Evolutionary conservation across 768 basidiomycete species (phyloP).

Genomic region (Rossbeevera mucosa): DNA sequence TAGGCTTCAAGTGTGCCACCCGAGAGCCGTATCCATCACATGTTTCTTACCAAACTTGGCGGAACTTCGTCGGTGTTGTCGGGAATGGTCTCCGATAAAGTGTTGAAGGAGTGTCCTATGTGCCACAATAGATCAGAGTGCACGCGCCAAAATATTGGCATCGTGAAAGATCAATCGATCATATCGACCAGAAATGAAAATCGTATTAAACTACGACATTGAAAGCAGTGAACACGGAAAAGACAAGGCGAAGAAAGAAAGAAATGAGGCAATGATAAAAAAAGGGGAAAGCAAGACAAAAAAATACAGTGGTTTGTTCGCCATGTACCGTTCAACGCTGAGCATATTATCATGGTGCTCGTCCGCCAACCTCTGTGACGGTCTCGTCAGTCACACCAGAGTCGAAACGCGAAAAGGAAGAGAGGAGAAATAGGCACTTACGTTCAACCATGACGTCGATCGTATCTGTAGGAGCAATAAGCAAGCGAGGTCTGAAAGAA

Average conservation of each 20-base stretch:
- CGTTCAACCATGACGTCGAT: conserved; percentile 98
- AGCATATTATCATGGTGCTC: not conserved
- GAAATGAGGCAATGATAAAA: not conserved
- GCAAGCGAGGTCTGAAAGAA: not conserved
- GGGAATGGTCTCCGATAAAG: too few species aligned
- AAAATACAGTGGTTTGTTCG: not conserved
- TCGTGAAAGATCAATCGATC: not conserved
- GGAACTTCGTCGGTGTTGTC: too few species aligned
- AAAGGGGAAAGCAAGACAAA: not conserved
- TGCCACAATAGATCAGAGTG: too few species aligned
- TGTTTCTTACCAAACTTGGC: too few species aligned
- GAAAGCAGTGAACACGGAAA: not conserved
- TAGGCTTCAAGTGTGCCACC: too few species aligned
- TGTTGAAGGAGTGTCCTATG: too few species aligned
- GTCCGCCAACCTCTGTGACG: not conserved
- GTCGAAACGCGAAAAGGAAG: not conserved
- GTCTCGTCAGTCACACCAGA: not conserved
- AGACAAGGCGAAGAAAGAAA: not conserved
- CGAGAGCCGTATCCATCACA: too few species aligned
- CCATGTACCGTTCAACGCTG: not conserved
- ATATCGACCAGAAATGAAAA: not conserved
- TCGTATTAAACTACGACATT: not conserved
- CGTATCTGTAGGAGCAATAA: conserved; percentile 50
- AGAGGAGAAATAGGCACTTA: conserved; percentile 35
- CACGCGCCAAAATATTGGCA: not conserved